Base-by-base conservation (phyloP, 176 grass and related monocot genomes). In the Ananas comosus region DNA sequence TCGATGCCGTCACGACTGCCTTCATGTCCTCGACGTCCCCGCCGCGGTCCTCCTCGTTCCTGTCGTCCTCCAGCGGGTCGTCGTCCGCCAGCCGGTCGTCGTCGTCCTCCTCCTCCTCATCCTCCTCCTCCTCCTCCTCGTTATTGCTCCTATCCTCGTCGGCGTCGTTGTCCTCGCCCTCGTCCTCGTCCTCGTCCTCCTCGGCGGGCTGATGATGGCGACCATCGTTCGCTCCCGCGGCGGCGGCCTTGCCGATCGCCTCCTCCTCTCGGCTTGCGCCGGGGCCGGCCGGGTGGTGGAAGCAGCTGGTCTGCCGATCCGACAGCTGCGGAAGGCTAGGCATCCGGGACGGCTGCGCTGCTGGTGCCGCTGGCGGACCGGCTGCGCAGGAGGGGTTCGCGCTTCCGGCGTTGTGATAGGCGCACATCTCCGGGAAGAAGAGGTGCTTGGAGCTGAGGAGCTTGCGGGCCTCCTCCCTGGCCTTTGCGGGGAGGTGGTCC, bases 341-440 rank as follows among this genome's bases (percentile, higher is more conserved):
- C 33, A 42, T 42, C 33, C 33, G 33, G 33, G 33, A 42, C 5
- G 33, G 5, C 33, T 42, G 33, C 33, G 33, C 33, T 42, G 73
- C 61, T 51, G 73, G 33, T 4, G 33, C 33, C 7, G 73, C 61
- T 51, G 73, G 28, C 42, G 63, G 49, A n/a, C 16, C 11, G 17
- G 72, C 5, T 61, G 49, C 42, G 65, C 16, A 2, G 52, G 5
- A 33, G 28, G 12, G 33, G 53, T 12, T 12, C 21, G 17, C 50
- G 22, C 29, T 2, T 42, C 66, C 68, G 22, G 73, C 66, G 76
- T 97, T 89, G 84, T 97, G 93, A 77, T 97, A 97, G 13, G 82
- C 72, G 77, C 93, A 97, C 93, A 97, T 97, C 79, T 97, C 93
- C 11, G 72, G 89, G 79, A 90, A 97, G 80, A 92, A 97, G 76